Evolutionary conservation across 768 basidiomycete genomes (phyloP).

Genomic region (Termitomyces sp.): DNA sequence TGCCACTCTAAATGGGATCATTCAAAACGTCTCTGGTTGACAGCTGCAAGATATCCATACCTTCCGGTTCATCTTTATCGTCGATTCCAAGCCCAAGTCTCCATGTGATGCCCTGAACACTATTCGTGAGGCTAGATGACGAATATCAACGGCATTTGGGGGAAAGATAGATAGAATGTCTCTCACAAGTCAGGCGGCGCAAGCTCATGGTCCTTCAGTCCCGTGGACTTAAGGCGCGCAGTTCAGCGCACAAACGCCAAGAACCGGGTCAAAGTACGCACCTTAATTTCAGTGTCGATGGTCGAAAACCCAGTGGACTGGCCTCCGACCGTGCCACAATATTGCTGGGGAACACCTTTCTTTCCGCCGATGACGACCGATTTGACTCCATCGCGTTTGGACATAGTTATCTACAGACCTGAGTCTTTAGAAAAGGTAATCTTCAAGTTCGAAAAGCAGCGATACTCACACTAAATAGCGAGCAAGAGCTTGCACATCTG

Average conservation of each 20-base stretch:
- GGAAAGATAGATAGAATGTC: not conserved
- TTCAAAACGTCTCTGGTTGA: not conserved
- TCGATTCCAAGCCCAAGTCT: constrained; percentile 56
- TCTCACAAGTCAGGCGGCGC: constrained; percentile 61
- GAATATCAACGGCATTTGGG: constrained; percentile 3
- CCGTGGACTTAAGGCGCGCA: constrained; percentile 31
- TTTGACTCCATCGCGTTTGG: constrained; percentile 51
- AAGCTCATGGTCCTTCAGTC: constrained; percentile 49
- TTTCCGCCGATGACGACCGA: constrained; percentile 55
- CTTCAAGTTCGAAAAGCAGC: not conserved
- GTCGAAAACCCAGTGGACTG: constrained; percentile 54
- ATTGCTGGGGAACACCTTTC: constrained; percentile 44
- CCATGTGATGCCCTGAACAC: constrained; percentile 60
- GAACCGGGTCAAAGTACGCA: constrained; percentile 9
- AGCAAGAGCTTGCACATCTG: constrained; percentile 47
- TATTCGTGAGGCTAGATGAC: constrained; percentile 41
- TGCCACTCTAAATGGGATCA: constrained; percentile 46
- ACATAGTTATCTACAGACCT: constrained; percentile 50
- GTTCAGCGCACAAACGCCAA: not conserved
- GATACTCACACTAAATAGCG: constrained; percentile 36
- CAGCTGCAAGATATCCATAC: constrained; percentile 24
- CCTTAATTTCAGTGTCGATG: constrained; percentile 61
- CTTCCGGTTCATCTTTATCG: constrained; percentile 50
- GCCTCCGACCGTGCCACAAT: constrained; percentile 62
- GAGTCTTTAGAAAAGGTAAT: not conserved